These are phyloP conservation scores for Aspergillus kassunensis DNA, from an alignment of 495 filamentous ascomycete species.

Conservation along the genomic window DNA sequence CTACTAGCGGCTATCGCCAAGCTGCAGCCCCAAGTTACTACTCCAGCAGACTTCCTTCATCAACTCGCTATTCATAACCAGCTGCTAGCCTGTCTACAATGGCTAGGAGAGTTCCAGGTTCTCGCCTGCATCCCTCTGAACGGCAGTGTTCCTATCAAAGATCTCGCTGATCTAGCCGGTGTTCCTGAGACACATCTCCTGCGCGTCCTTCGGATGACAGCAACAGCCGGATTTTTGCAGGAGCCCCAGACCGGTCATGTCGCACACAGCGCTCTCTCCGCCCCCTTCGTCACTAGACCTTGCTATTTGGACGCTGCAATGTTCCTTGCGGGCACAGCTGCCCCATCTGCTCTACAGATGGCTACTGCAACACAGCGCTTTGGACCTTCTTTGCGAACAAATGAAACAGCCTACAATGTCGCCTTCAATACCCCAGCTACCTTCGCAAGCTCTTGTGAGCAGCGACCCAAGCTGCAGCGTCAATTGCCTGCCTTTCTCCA, in stretches of 20 bases:
- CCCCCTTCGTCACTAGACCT: conserved; percentile 30
- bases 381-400: neutral
- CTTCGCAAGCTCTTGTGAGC: conserved; percentile 16
- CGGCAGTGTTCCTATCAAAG: conserved; percentile 29
- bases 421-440: conserved; percentile 4
- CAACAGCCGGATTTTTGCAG: conserved; percentile 34
- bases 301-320: conserved; percentile 33
- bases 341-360: conserved; percentile 35
- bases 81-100: conserved; percentile 37
- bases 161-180: conserved; percentile 33
- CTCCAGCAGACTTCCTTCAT: conserved; percentile 3
- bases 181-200: conserved; percentile 31
- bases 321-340: conserved; percentile 32
- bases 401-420: conserved; percentile 23
- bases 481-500: conserved; percentile 31
- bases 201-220: conserved; percentile 33
- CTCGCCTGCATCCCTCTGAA: conserved; percentile 37
- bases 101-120: conserved; percentile 42
- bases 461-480: conserved; percentile 24
- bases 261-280: conserved; percentile 35
- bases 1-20: neutral
- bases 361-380: conserved; percentile 26
- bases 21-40: neutral
- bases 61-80: conserved; percentile 4
- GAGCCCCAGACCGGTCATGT: conserved; percentile 31